These are phyloP conservation scores for Penicillium sp. DNA, from an alignment of 2,329 filamentous ascomycete species.

Conservation along the genomic window DNA sequence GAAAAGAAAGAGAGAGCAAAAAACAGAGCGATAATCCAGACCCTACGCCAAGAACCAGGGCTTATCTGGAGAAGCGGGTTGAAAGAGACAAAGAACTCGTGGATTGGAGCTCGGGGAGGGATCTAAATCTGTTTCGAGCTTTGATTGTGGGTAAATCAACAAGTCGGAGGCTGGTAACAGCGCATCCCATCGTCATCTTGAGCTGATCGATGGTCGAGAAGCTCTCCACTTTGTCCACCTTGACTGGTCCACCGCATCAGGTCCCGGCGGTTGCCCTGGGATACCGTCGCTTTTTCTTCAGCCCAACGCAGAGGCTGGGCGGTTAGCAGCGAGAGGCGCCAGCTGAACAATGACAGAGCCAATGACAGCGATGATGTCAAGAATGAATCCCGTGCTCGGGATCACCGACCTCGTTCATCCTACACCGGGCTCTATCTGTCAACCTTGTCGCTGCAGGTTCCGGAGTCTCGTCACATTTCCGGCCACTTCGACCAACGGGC, in stretches of 20 bases:
- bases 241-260: slow-evolving; percentile 24
- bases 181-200: slow-evolving; percentile 3
- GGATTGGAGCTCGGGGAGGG: slow-evolving; percentile 10
- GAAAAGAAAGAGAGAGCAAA: slow-evolving; percentile 12
- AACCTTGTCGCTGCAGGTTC: not conserved
- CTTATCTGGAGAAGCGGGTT: slow-evolving; percentile 17
- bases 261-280: slow-evolving; percentile 29
- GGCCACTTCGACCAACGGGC: not conserved
- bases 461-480: not conserved
- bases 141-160: slow-evolving; percentile 15
- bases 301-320: slow-evolving; percentile 11
- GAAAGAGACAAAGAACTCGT: slow-evolving; percentile 6
- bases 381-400: not conserved
- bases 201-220: slow-evolving; percentile 24
- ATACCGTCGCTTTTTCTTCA: slow-evolving; percentile 14
- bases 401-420: slow-evolving; percentile 3
- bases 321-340: slow-evolving; percentile 11
- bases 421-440: not conserved
- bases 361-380: slow-evolving; percentile 13
- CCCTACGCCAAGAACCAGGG: slow-evolving; percentile 17
- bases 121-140: slow-evolving; percentile 2
- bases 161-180: slow-evolving; percentile 14
- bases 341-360: slow-evolving; percentile 14
- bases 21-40: slow-evolving; percentile 17
- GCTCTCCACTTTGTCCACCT: slow-evolving; percentile 16